Evolutionary conservation across 129 eudicot genomes (phyloP).

Genomic region (Gnaphalium uliginosum): DNA sequence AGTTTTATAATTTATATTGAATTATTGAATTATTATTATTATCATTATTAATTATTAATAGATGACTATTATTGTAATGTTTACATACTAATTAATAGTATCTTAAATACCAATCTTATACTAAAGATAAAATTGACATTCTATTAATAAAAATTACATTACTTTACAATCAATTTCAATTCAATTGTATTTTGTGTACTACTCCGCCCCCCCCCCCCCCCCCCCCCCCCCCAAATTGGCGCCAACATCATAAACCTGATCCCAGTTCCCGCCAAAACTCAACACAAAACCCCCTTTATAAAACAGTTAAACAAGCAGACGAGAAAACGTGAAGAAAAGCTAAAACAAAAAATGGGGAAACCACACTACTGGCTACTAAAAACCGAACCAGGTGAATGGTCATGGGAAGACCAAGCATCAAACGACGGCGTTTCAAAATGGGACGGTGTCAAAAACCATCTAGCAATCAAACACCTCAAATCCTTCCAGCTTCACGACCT

Average conservation of each 20-base stretch:
- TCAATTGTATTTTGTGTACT: too few relatives aligned
- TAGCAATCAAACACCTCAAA: constrained; percentile 70
- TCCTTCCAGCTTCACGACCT: constrained; percentile 52
- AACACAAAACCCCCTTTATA: neutral
- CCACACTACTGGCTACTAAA: constrained; percentile 77
- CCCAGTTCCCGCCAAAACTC: constrained; percentile 41
- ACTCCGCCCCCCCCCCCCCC: too few relatives aligned
- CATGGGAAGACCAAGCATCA: constrained; percentile 88
- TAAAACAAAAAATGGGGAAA: constrained; percentile 10
- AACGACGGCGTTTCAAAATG: constrained; percentile 72
- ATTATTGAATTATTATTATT: too few relatives aligned
- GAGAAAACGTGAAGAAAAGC: neutral
- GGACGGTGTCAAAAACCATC: constrained; percentile 98
- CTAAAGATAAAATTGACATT: too few relatives aligned
- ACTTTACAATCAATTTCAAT: too few relatives aligned
- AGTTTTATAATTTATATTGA: too few relatives aligned
- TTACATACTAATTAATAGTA: too few relatives aligned
- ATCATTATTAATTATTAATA: too few relatives aligned
- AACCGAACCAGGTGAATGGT: constrained; percentile 91
- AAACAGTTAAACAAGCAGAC: too few relatives aligned
- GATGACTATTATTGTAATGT: too few relatives aligned
- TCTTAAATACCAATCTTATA: too few relatives aligned
- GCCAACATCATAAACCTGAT: constrained; percentile 18
- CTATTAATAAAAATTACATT: too few relatives aligned
- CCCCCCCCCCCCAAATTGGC: constrained; percentile 10